Percentiles rank a stretch among this genome's conserved stretches.
These are phyloP conservation scores for Lathyrus oleraceus DNA, from an alignment of 306 rosid species.

Conservation along the genomic window DNA sequence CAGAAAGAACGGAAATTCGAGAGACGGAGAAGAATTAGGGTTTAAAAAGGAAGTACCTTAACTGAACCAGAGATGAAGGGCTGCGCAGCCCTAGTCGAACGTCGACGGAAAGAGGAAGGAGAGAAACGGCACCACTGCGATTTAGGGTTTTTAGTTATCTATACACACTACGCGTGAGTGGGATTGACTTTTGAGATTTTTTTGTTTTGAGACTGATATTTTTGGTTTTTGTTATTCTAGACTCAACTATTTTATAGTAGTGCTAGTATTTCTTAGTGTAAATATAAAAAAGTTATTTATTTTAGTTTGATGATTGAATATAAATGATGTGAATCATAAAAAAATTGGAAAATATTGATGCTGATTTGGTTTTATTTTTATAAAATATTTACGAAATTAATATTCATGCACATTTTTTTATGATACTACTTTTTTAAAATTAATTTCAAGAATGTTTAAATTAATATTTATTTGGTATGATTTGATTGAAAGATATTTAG, in stretches of 20 bases:
- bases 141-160: slow-evolving; percentile 41
- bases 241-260: background rate
- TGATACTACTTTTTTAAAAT: too few relatives aligned
- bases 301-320: too few relatives aligned
- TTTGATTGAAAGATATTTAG: too few relatives aligned
- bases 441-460: too few relatives aligned
- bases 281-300: too few relatives aligned
- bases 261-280: background rate
- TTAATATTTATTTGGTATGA: too few relatives aligned
- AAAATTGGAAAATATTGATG: too few relatives aligned
- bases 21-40: slow-evolving; percentile 6
- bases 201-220: background rate
- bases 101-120: background rate
- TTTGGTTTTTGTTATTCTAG: background rate
- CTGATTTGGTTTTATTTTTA: too few relatives aligned
- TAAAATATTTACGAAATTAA: too few relatives aligned
- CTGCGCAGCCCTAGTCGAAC: slow-evolving; percentile 43
- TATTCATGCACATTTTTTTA: too few relatives aligned
- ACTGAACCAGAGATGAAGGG: slow-evolving; percentile 41
- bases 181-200: background rate
- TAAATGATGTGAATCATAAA: too few relatives aligned
- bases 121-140: slow-evolving; percentile 4
- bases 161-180: background rate
- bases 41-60: slow-evolving; percentile 35
- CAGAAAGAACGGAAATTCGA: background rate